Evolutionary conservation across 164 flowering plant species (phyloP), one percentile per base, ranked within the genome.

Genomic region (Amborella trichopoda): DNA sequence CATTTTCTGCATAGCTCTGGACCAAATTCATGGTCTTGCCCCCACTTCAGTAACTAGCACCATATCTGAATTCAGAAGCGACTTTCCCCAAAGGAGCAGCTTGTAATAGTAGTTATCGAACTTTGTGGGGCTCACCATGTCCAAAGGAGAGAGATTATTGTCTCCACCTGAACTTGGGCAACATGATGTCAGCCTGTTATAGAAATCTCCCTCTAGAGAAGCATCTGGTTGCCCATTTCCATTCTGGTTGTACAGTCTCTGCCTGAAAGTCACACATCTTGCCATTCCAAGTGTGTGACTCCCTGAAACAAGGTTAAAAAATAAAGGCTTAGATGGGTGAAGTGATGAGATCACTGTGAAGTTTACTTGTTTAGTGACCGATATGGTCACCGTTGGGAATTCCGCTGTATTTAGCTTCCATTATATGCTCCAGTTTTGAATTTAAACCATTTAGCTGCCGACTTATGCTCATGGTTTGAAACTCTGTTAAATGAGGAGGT

Each of bases 71-170:
- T 49, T 81, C 12, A 86, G 74, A 30, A 90, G 91, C 18, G 95
- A 94, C 65, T 67, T 80, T 5, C 87, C 88, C 72, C 63, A 58
- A 39, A 86, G 26, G 5, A 90, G 41, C 43, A 79, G 76, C 70
- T 83, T 81, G 77, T 77, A 90, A 61, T 90, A 90, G 37, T 67
- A 67, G 73, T 90, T 90, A 44, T 90, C 97, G 51, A 90, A 90
- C 61, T 47, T 75, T 26, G 56, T 60, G 0, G 94, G 97, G 9
- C 88, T 72, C 19, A 70, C 66, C n/a, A 72, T 49, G 55, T 90
- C 97, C 63, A 90, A 52, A 1, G 91, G 86, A 1, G 78, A 68
- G 26, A 90, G 68, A 69, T 67, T 86, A 62, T 71, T 79, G 67
- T 90, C 95, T 3, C 97, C 95, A 4, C 95, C 97, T 13, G 67